Percentiles rank a stretch among this genome's conserved stretches.
These are phyloP conservation scores for Bruguiera parviflora DNA, from an alignment of 345 rosid genomes.

Conservation along the genomic window DNA sequence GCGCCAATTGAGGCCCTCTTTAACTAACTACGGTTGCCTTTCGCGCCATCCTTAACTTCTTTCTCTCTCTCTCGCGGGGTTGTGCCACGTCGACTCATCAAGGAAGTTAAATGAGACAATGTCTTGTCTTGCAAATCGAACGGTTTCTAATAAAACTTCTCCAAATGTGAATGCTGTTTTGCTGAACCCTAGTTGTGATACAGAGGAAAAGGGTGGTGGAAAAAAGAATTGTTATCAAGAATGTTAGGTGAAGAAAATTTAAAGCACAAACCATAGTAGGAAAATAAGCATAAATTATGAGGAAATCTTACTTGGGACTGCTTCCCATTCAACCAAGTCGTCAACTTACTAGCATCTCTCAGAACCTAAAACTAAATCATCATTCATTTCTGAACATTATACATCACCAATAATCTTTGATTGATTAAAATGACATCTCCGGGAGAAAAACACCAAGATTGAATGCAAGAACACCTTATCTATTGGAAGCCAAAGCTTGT, in stretches of 20 bases:
- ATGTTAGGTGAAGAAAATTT: background rate
- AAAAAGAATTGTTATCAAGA: too few relatives aligned
- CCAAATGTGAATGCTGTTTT: too few relatives aligned
- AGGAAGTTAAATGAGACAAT: too few relatives aligned
- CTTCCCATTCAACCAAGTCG: slow-evolving; percentile 80
- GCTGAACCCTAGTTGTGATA: too few relatives aligned
- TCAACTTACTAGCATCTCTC: slow-evolving; percentile 54
- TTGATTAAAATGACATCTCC: background rate
- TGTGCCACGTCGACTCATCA: too few relatives aligned
- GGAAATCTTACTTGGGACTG: slow-evolving; percentile 61
- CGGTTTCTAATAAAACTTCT: too few relatives aligned
- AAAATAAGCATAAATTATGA: background rate
- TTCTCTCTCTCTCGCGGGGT: background rate
- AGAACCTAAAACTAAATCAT: slow-evolving; percentile 38
- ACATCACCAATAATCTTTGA: background rate
- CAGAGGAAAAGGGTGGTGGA: too few relatives aligned
- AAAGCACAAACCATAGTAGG: too few relatives aligned
- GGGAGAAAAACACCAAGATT: too few relatives aligned
- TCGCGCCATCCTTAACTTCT: background rate
- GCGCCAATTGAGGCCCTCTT: background rate
- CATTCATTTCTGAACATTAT: background rate
- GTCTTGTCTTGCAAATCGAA: too few relatives aligned
- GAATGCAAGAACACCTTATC: too few relatives aligned
- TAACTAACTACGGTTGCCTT: background rate
- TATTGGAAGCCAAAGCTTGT: too few relatives aligned